Conservation (phyloP, 2,329 filamentous ascomycete genomes). For the Ceratocystis diversiconidia region DNA sequence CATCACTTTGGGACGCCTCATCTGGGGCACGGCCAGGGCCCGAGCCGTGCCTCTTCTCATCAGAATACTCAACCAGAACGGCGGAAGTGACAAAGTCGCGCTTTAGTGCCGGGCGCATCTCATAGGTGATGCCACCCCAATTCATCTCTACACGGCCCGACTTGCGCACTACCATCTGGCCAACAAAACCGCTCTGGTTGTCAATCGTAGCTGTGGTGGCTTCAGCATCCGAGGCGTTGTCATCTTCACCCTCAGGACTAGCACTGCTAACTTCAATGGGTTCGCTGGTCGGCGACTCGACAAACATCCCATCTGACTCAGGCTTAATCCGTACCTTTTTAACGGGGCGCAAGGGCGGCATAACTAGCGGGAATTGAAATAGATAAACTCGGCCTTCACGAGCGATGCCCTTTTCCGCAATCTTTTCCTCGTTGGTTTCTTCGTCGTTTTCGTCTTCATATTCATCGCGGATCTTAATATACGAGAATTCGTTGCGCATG, state of each 20-base stretch:
- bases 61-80: constrained; percentile 44
- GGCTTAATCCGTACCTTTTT: constrained; percentile 19
- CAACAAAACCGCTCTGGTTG: constrained; percentile 42
- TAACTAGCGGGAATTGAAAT: constrained; percentile 49
- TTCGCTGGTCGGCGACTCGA: constrained; percentile 18
- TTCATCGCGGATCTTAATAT: constrained; percentile 14
- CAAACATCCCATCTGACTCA: constrained; percentile 17
- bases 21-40: constrained; percentile 18
- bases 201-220: constrained; percentile 28
- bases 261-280: neutral
- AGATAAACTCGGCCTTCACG: constrained; percentile 44
- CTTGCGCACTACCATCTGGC: constrained; percentile 44
- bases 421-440: constrained; percentile 18
- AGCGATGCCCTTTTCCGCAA: constrained; percentile 12
- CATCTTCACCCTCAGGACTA: constrained; percentile 25
- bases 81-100: constrained; percentile 44
- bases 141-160: constrained; percentile 48
- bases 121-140: constrained; percentile 45
- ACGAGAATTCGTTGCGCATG: constrained; percentile 29
- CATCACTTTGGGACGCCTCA: constrained; percentile 32
- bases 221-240: constrained; percentile 21
- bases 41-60: constrained; percentile 31
- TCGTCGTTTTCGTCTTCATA: constrained; percentile 15
- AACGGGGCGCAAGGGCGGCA: constrained; percentile 36
- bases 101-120: constrained; percentile 37